Base-by-base conservation (phyloP, 495 filamentous ascomycete species). In the Xylaria palmicola region DNA sequence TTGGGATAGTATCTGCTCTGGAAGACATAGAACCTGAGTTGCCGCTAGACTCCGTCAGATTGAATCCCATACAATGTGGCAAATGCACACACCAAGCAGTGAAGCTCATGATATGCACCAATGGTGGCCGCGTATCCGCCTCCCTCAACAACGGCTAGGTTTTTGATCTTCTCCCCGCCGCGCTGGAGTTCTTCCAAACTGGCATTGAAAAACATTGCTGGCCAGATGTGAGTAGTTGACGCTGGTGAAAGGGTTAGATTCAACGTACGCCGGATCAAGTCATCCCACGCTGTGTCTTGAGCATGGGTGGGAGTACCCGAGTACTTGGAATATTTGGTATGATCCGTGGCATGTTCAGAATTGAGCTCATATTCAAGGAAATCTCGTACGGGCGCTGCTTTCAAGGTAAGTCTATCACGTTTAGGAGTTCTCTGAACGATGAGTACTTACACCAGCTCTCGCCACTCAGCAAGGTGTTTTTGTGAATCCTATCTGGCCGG, bases 1-100 rank as follows among this genome's bases (percentile, higher is more conserved):
- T 64, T 61, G 2, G 62, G 56, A 20, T 67, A 67, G 48, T 67
- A 67, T 27, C 36, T 40, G 3, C 37, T 26, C 32, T 40, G 19
- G 43, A 39, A 67, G 2, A 67, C 30, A 45, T 59, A 59, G 22
- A 61, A 44, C 30, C 65, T 51, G 1, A 67, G 20, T 59, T 54
- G 65, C 13, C 57, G 57, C 64, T 66, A 13, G 6, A 32, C 34
- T 63, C 27, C 3, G 48, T n/a, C n/a, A 36, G 26, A 0, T 34
- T 26, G 2, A 45, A 24, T 24, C 7, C 6, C 9, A 27, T 19
- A 36, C 22, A 17, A 22, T 13, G 8, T n/a, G 24, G 10, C 5
- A 40, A 13, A 26, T 2, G 24, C 3, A 22, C 45, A n/a, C 43
- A 60, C 57, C 10, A 62, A 3, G 22, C 59, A 62, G 10, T 62